A percentile compares a stretch with the other conserved stretches of the same genome.
phyloP scores from a whole-genome alignment of 805 yeast genomes.

The Barnettozyma sp. region DNA sequence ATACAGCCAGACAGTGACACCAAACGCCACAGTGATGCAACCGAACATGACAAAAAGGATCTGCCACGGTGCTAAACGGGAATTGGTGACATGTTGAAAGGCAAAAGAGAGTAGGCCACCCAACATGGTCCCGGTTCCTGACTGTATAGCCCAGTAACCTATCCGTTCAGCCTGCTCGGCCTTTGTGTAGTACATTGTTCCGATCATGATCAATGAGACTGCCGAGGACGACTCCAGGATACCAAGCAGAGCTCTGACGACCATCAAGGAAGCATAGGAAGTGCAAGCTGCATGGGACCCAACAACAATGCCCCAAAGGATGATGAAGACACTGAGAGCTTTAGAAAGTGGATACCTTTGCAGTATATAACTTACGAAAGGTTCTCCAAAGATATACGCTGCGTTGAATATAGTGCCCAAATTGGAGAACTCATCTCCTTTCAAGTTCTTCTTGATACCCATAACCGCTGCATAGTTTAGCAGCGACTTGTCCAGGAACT shows the following conservation, averaged over 20 bases:
- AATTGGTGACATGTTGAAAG: constrained; percentile 41
- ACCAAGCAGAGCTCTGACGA: constrained; percentile 44
- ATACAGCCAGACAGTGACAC: constrained; percentile 32
- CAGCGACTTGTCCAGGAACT: constrained; percentile 48
- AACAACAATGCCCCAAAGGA: constrained; percentile 45
- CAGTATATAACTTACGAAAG: constrained; percentile 36
- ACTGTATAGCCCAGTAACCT: constrained; percentile 45
- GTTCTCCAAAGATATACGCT: constrained; percentile 45
- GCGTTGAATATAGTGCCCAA: constrained; percentile 45
- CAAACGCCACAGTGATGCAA: constrained; percentile 41
- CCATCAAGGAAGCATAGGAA: constrained; percentile 44
- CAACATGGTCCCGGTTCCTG: constrained; percentile 39
- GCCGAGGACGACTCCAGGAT: constrained; percentile 45
- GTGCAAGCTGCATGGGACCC: constrained; percentile 43
- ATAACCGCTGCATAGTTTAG: constrained; percentile 55
- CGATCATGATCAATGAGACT: constrained; percentile 45
- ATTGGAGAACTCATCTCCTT: constrained; percentile 41
- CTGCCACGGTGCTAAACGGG: constrained; percentile 44
- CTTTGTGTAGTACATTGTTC: constrained; percentile 52
- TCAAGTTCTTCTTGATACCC: constrained; percentile 47
- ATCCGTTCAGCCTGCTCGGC: constrained; percentile 44
- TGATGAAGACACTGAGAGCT: constrained; percentile 36
- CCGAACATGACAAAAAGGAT: constrained; percentile 51
- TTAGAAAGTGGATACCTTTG: constrained; percentile 49
- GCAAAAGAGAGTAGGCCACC: constrained; percentile 42